These are phyloP conservation scores for Rhodotorula sp. DNA, from an alignment of 1,284 basidiomycete species.

Conservation along the genomic window DNA sequence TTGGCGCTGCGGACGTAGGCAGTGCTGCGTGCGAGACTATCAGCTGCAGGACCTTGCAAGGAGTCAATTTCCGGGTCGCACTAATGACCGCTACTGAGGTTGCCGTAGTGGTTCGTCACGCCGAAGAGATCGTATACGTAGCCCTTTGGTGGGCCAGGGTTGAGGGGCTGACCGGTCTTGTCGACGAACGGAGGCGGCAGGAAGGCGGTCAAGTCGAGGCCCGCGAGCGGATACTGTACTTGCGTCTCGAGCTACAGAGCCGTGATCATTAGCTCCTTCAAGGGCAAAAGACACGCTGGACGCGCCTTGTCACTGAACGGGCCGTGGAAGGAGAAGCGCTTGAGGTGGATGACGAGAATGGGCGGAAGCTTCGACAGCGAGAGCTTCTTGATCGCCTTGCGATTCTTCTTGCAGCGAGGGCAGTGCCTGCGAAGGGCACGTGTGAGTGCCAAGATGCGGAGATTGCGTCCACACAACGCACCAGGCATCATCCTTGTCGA, in stretches of 20 bases:
- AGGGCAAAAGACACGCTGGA: neutral
- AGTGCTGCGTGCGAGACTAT: conserved; percentile 24
- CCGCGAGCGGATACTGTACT: conserved; percentile 69
- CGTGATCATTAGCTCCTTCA: neutral
- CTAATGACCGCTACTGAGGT: conserved; percentile 85
- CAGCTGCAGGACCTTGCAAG: neutral
- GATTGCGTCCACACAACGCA: conserved; percentile 52
- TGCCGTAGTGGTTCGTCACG: conserved; percentile 78
- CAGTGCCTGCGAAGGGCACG: conserved; percentile 66
- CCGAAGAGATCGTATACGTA: conserved; percentile 53
- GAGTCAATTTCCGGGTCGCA: conserved; percentile 52
- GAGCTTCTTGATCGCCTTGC: conserved; percentile 80
- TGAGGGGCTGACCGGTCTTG: conserved; percentile 12
- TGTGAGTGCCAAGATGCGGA: accelerated
- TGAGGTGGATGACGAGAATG: conserved; percentile 90
- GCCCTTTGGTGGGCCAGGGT: conserved; percentile 34
- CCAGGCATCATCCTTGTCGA: conserved; percentile 95
- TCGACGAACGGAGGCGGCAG: conserved; percentile 63
- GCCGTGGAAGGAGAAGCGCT: conserved; percentile 89
- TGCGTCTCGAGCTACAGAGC: conserved; percentile 48
- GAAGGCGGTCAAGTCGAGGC: conserved; percentile 84
- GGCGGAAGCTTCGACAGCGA: conserved; percentile 86
- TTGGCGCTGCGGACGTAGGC: conserved; percentile 41
- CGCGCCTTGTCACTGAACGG: conserved; percentile 81
- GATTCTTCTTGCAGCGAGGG: conserved; percentile 81